Percentiles rank a stretch among this genome's conserved stretches.
Conservation (phyloP, 768 basidiomycete genomes). For the Mycena kentingensis region DNA sequence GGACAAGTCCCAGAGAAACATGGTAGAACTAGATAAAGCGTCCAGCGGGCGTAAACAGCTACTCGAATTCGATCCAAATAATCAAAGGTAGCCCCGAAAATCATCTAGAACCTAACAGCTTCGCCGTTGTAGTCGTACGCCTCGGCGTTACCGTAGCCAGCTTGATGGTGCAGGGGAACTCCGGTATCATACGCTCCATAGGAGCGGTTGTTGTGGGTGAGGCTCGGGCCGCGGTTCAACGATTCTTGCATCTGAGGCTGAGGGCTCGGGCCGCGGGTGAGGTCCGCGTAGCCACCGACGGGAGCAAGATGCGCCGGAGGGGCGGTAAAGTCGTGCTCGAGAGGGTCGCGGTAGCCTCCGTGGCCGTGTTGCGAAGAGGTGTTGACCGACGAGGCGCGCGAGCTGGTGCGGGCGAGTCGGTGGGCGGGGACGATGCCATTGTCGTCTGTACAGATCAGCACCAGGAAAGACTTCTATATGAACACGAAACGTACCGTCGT, state of each 20-base stretch:
- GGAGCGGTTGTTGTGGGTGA: constrained; percentile 30
- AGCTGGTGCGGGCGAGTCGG: constrained; percentile 47
- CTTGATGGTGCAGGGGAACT: constrained; percentile 65
- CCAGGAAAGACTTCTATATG: too few species aligned
- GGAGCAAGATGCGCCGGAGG: constrained; percentile 58
- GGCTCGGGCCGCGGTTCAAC: constrained; percentile 49
- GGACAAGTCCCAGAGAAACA: background rate
- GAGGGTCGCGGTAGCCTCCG: constrained; percentile 39
- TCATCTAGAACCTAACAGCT: constrained; percentile 20
- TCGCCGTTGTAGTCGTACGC: constrained; percentile 37
- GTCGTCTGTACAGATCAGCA: too few species aligned
- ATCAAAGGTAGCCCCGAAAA: background rate
- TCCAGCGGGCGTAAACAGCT: constrained; percentile 2
- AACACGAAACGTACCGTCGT: too few species aligned
- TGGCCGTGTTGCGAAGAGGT: constrained; percentile 48
- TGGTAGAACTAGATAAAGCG: background rate
- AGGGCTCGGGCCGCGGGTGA: constrained; percentile 73
- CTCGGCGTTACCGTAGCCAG: constrained; percentile 42
- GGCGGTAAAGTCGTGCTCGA: constrained; percentile 79
- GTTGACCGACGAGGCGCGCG: constrained; percentile 71
- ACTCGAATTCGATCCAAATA: background rate
- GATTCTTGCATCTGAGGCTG: constrained; percentile 63
- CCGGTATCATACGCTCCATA: constrained; percentile 50
- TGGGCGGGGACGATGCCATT: constrained; percentile 46
- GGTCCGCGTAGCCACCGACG: constrained; percentile 81